Base-by-base conservation (phyloP, 202 grass and related monocot genomes). In the Hordeum pubiflorum region DNA sequence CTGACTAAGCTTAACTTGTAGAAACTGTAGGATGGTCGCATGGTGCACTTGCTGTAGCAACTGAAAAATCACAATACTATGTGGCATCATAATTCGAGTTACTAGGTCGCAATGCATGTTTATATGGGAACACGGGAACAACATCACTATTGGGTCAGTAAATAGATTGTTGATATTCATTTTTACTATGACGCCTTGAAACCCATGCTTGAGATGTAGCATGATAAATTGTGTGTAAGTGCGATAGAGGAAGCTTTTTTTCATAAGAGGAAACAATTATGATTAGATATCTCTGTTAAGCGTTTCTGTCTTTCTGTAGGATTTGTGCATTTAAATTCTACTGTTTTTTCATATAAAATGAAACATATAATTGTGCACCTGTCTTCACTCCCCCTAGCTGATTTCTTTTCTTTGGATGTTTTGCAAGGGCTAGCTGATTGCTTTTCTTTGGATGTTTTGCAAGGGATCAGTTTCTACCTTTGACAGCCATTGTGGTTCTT, bases 401-500 rank as follows among this genome's bases (percentile, higher is more conserved):
- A 75, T 59, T 62, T 10, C 31, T 58, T 34, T 84, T 89, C 24
- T 29, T 79, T 89, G 33, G 17, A 59, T 78, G 39, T 76, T 75
- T 24, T 91, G 58, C 83, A 84, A 79, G 62, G n/a, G n/a, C n/a
- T n/a, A n/a, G n/a, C n/a, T n/a, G n/a, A n/a, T n/a, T n/a, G n/a
- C n/a, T n/a, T n/a, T n/a, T n/a, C n/a, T n/a, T n/a, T n/a, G n/a
- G n/a, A n/a, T n/a, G n/a, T n/a, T n/a, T n/a, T n/a, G n/a, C n/a
- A n/a, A n/a, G n/a, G 37, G 1, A 50, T 67, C 27, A 82, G 79
- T 77, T 70, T 59, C 83, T 64, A 55, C 79, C 78, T 60, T 22
- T 89, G 73, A 21, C 58, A 88, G 64, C 72, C 80, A 17, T 24
- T 60, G 63, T 81, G 44, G 40, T 85, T 72, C 83, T 82, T 76